phyloP scores from a whole-genome alignment of 768 basidiomycete species.

The Termitomyces bulborhizus region DNA sequence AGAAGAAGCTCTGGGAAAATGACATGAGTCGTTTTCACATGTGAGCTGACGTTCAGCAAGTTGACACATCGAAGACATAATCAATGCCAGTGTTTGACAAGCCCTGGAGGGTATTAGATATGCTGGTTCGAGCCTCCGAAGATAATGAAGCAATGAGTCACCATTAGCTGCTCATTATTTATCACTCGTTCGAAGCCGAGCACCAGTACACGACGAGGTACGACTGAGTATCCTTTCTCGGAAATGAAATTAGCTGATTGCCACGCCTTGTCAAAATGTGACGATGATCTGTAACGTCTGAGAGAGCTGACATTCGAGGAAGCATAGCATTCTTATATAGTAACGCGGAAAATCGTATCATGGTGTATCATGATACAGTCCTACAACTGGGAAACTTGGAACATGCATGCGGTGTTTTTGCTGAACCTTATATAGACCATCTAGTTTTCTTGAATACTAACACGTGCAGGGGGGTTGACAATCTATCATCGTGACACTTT shows the following conservation, averaged over 20 bases:
- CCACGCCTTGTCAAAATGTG: not conserved
- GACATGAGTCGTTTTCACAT: slow-evolving; percentile 6
- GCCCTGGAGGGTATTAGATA: not conserved
- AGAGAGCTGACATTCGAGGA: too few relatives aligned
- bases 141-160: not conserved
- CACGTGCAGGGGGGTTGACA: too few relatives aligned
- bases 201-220: not conserved
- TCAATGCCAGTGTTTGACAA: not conserved
- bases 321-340: too few relatives aligned
- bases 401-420: too few relatives aligned
- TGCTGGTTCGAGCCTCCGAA: not conserved
- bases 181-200: not conserved
- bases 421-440: too few relatives aligned
- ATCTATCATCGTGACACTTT: not conserved
- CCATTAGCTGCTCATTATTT: not conserved
- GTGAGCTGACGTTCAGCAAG: not conserved
- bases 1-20: slow-evolving; percentile 1
- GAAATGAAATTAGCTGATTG: not conserved
- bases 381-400: too few relatives aligned
- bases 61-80: not conserved
- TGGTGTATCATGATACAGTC: too few relatives aligned
- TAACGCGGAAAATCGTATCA: too few relatives aligned
- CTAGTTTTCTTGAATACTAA: too few relatives aligned
- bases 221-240: too few relatives aligned
- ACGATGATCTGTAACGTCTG: not conserved